Percentiles rank a stretch among this genome's conserved stretches.
These are phyloP conservation scores for Chalara sp. DNA, from an alignment of 2,329 filamentous ascomycete genomes.

Conservation along the genomic window DNA sequence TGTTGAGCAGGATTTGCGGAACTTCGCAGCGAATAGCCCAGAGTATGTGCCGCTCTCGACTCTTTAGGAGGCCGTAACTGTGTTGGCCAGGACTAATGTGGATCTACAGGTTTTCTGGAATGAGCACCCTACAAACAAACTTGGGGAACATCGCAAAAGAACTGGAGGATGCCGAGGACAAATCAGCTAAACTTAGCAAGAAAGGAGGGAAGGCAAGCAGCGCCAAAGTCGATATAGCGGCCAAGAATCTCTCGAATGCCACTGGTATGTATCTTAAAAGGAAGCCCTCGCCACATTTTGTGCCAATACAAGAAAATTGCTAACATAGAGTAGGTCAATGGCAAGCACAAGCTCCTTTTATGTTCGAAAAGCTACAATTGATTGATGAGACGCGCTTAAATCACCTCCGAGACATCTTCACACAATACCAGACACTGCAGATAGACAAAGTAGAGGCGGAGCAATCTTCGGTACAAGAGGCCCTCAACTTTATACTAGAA, in stretches of 20 bases:
- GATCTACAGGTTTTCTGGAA: constrained; percentile 50
- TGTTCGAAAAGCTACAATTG: constrained; percentile 88
- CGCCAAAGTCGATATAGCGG: constrained; percentile 70
- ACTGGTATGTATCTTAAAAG: constrained; percentile 24
- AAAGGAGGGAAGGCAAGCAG: constrained; percentile 73
- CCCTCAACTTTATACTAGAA: constrained; percentile 76
- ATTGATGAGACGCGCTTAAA: constrained; percentile 86
- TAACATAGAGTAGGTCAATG: constrained; percentile 59
- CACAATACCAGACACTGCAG: constrained; percentile 89
- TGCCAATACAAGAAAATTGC: not conserved
- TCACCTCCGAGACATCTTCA: constrained; percentile 82
- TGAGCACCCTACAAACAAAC: constrained; percentile 77
- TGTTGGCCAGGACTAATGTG: not conserved
- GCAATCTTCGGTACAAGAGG: constrained; percentile 68
- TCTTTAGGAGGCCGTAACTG: not conserved
- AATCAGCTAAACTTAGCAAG: constrained; percentile 73
- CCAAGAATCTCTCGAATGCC: constrained; percentile 68
- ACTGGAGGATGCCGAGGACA: constrained; percentile 76
- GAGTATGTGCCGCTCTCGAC: constrained; percentile 45
- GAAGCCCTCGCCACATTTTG: not conserved
- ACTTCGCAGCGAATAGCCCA: constrained; percentile 61
- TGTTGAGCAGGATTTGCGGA: constrained; percentile 76
- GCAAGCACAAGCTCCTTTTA: constrained; percentile 90
- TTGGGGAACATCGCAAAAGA: constrained; percentile 75
- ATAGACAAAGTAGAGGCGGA: constrained; percentile 77